Evolutionary conservation across 179 eudicot genomes (phyloP).

Genomic region (Carnegiea gigantea): DNA sequence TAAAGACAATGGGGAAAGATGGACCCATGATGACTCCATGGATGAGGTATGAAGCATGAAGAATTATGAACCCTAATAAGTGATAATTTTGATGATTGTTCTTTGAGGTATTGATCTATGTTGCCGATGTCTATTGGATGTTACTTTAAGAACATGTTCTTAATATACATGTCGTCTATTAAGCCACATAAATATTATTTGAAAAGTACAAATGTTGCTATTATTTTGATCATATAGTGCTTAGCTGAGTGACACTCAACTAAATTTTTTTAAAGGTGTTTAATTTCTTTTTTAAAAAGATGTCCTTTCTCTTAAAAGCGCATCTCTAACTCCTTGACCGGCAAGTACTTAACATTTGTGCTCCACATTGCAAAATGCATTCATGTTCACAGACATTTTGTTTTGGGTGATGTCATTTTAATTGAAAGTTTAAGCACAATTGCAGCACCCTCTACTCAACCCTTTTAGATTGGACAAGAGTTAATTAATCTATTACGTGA

Average conservation of each 20-base stretch:
- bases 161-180: slow-evolving; percentile 19
- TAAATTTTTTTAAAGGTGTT: not conserved
- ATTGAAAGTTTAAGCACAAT: slow-evolving; percentile 16
- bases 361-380: slow-evolving; percentile 31
- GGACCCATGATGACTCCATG: slow-evolving; percentile 23
- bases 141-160: slow-evolving; percentile 26
- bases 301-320: slow-evolving; percentile 20
- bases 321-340: slow-evolving; percentile 6
- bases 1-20: slow-evolving; percentile 23
- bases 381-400: slow-evolving; percentile 29
- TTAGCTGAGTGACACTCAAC: slow-evolving; percentile 18
- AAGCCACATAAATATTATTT: slow-evolving; percentile 18
- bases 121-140: slow-evolving; percentile 25
- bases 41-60: slow-evolving; percentile 18
- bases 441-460: no score
- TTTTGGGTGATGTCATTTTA: slow-evolving; percentile 30
- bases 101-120: slow-evolving; percentile 13
- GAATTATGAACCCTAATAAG: slow-evolving; percentile 20
- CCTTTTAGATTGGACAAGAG: slow-evolving; percentile 30
- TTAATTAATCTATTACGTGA: slow-evolving; percentile 18
- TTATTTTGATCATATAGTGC: slow-evolving; percentile 15
- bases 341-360: slow-evolving; percentile 16
- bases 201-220: not conserved
- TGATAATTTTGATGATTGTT: slow-evolving; percentile 13
- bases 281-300: slow-evolving; percentile 22